These are phyloP conservation scores for Pseudogymnoascus sp. DNA, from an alignment of 2,329 filamentous ascomycete species.

Conservation along the genomic window DNA sequence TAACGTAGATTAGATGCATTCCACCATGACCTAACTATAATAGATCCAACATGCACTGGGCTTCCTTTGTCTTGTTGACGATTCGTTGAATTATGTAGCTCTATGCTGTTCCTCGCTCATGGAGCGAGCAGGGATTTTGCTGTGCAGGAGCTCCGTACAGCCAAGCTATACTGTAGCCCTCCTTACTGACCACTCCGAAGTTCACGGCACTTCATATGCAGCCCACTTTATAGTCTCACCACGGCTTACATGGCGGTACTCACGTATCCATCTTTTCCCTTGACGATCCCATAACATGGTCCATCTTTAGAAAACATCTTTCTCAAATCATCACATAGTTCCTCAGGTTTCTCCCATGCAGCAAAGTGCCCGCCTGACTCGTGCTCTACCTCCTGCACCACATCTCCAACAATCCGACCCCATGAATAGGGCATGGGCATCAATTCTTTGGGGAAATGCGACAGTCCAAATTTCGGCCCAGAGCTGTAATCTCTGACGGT, in stretches of 20 bases:
- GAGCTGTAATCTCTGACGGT: conserved; percentile 27
- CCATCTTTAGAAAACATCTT: conserved; percentile 46
- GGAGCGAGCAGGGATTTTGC: neutral
- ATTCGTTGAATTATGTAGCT: neutral
- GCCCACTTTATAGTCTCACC: neutral
- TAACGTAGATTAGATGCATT: neutral
- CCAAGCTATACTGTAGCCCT: neutral
- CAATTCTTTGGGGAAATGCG: conserved; percentile 53
- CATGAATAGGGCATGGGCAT: conserved; percentile 45
- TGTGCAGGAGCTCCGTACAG: neutral
- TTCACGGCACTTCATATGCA: neutral
- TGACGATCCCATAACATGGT: conserved; percentile 29
- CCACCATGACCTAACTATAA: neutral
- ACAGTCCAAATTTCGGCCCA: conserved; percentile 41
- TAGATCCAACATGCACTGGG: neutral
- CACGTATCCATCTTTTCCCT: conserved; percentile 13
- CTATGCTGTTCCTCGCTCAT: neutral
- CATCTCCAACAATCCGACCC: conserved; percentile 48
- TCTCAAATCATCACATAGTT: conserved; percentile 44
- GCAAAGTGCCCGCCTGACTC: conserved; percentile 45
- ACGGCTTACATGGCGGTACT: neutral
- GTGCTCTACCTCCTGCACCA: conserved; percentile 46
- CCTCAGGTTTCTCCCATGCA: conserved; percentile 47
- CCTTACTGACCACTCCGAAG: neutral
- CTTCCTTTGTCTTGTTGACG: neutral